phyloP scores from a whole-genome alignment of 805 yeast genomes.

The Spathaspora sp. region DNA sequence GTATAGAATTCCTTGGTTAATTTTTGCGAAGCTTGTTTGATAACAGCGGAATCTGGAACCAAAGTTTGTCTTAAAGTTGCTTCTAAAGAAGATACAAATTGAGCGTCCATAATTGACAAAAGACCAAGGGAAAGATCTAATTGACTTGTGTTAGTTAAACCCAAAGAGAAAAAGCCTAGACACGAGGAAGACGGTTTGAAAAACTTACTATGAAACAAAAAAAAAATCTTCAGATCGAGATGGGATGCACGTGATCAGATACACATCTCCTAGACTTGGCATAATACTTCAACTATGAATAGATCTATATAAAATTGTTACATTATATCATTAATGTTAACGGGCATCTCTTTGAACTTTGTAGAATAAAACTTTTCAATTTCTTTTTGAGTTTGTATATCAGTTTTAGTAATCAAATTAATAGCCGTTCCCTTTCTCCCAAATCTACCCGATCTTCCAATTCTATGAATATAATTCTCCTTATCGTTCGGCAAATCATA shows the following conservation, averaged over 20 bases:
- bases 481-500: slow-evolving; percentile 90
- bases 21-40: slow-evolving; percentile 77
- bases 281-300: background rate
- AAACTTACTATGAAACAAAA: background rate
- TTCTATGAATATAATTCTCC: slow-evolving; percentile 95
- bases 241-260: background rate
- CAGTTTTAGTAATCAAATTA: slow-evolving; percentile 83
- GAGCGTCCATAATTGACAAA: slow-evolving; percentile 54
- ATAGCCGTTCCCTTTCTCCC: slow-evolving; percentile 99
- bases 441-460: slow-evolving; percentile 97
- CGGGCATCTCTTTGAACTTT: slow-evolving; percentile 76
- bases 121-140: background rate
- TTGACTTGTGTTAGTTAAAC: background rate
- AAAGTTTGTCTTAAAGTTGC: slow-evolving; percentile 74
- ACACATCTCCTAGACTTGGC: no score
- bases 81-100: slow-evolving; percentile 68
- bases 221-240: background rate
- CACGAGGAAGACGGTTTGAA: background rate
- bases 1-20: slow-evolving; percentile 73
- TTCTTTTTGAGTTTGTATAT: slow-evolving; percentile 69
- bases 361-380: slow-evolving; percentile 71
- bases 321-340: slow-evolving; percentile 51
- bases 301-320: slow-evolving; percentile 2
- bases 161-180: background rate
- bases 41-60: slow-evolving; percentile 75